phyloP scores from a whole-genome alignment of 371 early-diverging fungal genomes.

The Rhizopus sp. region DNA sequence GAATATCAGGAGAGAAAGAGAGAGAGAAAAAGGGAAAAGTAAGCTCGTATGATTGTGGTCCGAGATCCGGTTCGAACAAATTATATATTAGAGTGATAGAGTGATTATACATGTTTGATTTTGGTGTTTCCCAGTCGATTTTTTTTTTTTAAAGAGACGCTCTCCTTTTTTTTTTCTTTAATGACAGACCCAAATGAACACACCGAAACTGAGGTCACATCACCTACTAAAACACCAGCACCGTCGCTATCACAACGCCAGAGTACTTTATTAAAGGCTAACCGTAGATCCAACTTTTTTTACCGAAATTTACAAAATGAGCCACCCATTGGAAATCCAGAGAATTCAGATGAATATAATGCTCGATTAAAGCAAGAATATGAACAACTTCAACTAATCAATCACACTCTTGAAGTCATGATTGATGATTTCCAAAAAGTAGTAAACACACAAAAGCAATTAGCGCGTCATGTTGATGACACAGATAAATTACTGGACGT shows the following conservation, averaged over 20 bases:
- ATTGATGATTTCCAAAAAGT: slow-evolving; percentile 27
- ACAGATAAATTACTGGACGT: slow-evolving; percentile 40
- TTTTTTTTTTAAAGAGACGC: not conserved
- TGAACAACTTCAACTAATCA: slow-evolving; percentile 29
- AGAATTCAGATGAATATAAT: slow-evolving; percentile 33
- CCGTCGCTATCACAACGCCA: slow-evolving; percentile 5
- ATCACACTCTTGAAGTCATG: slow-evolving; percentile 25
- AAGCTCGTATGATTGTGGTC: too few relatives aligned
- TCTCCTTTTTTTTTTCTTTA: not conserved
- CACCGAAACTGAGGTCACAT: too few relatives aligned
- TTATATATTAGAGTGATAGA: too few relatives aligned
- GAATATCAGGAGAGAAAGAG: too few relatives aligned
- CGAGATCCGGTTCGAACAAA: too few relatives aligned
- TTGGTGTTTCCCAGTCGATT: too few relatives aligned
- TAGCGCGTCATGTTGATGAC: slow-evolving; percentile 33
- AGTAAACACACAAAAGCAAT: slow-evolving; percentile 24
- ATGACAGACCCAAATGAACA: not conserved
- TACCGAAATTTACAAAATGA: slow-evolving; percentile 7
- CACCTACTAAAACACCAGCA: too few relatives aligned
- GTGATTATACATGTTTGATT: too few relatives aligned
- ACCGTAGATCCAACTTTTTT: slow-evolving; percentile 17
- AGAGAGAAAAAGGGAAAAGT: too few relatives aligned
- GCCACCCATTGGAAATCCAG: slow-evolving; percentile 33
- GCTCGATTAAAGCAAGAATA: slow-evolving; percentile 30
- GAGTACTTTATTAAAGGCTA: slow-evolving; percentile 3